These are phyloP conservation scores for Lathyrus sativus DNA, from an alignment of 306 rosid species.

Conservation along the genomic window DNA sequence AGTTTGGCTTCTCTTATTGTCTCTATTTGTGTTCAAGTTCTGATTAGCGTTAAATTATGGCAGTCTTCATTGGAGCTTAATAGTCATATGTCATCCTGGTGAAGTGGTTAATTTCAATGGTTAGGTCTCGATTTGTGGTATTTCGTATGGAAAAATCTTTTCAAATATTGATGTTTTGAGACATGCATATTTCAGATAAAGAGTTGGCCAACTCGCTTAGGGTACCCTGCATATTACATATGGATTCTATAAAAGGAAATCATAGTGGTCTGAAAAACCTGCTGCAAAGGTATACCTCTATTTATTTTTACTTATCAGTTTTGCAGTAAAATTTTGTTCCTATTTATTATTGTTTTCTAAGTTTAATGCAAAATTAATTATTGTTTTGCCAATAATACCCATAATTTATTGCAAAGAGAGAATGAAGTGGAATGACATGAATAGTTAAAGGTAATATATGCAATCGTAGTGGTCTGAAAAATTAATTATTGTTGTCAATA, in stretches of 20 bases:
- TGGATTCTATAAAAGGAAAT: constrained; percentile 97
- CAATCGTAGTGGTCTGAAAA: no score
- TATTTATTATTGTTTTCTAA: neutral
- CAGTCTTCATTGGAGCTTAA: constrained; percentile 95
- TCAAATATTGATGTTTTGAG: constrained; percentile 34
- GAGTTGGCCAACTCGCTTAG: constrained; percentile 52
- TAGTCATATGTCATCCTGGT: constrained; percentile 91
- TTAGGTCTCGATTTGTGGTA: constrained; percentile 43
- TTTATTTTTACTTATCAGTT: neutral
- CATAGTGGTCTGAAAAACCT: constrained; percentile 86
- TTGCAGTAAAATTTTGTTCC: neutral
- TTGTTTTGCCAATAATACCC: neutral
- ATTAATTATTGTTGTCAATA: no score
- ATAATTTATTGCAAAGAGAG: neutral
- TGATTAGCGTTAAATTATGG: constrained; percentile 38
- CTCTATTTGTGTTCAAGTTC: constrained; percentile 39
- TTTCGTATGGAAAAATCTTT: constrained; percentile 25
- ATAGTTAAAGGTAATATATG: neutral
- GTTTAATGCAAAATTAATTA: neutral
- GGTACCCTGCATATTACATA: constrained; percentile 86
- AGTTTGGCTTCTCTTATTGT: constrained; percentile 31
- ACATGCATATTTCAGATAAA: constrained; percentile 53
- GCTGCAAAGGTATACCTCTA: constrained; percentile 69
- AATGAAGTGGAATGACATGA: neutral
- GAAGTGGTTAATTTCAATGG: constrained; percentile 72